Percentiles rank a stretch among this genome's conserved stretches.
Conservation (phyloP, 2,329 filamentous ascomycete genomes). For the Fusarium acutatum region DNA sequence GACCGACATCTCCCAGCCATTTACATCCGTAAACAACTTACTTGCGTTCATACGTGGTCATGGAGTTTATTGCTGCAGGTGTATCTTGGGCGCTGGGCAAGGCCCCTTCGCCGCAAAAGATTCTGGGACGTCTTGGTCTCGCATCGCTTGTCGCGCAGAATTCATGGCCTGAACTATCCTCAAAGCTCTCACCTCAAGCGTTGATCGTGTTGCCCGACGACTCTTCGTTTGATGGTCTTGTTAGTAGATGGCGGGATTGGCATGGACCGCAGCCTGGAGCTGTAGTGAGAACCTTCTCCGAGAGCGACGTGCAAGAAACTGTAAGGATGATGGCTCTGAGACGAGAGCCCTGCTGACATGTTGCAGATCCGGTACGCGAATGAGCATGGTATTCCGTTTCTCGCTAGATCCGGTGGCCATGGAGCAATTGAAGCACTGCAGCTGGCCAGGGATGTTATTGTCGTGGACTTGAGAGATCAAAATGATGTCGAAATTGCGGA, state of each 20-base stretch:
- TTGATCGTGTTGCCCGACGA: neutral
- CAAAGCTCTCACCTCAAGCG: slow-evolving; percentile 10
- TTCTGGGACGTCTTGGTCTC: slow-evolving; percentile 6
- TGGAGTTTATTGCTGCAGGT: slow-evolving; percentile 28
- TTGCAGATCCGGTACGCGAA: slow-evolving; percentile 22
- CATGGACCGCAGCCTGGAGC: slow-evolving; percentile 12
- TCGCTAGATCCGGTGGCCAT: slow-evolving; percentile 25
- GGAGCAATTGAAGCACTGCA: slow-evolving; percentile 21
- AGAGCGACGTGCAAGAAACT: slow-evolving; percentile 27
- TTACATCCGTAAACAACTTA: neutral
- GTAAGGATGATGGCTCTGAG: neutral
- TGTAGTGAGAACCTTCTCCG: slow-evolving; percentile 4
- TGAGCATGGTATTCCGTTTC: neutral
- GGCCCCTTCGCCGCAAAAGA: neutral
- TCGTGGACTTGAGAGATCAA: slow-evolving; percentile 10
- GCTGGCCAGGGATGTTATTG: slow-evolving; percentile 7
- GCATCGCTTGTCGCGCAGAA: neutral
- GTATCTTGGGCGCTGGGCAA: slow-evolving; percentile 8
- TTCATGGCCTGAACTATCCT: slow-evolving; percentile 9
- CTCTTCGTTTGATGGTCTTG: neutral
- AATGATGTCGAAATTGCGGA: neutral
- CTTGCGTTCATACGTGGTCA: fast-evolving
- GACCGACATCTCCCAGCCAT: neutral
- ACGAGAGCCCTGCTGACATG: neutral
- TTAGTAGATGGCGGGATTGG: slow-evolving; percentile 29